Conservation (phyloP, 2,329 filamentous ascomycete species). For the Trichoderma guizhouense region DNA sequence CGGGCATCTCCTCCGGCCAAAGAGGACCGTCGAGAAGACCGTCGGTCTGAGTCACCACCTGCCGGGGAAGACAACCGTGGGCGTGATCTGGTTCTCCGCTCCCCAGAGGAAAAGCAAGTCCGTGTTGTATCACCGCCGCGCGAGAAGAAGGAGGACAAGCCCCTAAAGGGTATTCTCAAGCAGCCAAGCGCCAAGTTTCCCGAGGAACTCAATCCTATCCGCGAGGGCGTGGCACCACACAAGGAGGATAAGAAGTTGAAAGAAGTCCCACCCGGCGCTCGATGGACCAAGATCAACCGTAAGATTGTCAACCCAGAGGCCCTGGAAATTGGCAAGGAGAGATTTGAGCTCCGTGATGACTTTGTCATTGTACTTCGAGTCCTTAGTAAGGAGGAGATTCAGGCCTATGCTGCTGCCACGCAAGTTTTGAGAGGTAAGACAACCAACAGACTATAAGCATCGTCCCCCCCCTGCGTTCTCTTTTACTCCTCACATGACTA, state of each 20-base stretch:
- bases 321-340: conserved; percentile 79
- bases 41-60: conserved; percentile 19
- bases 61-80: conserved; percentile 37
- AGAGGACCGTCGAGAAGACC: conserved; percentile 21
- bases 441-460: conserved; percentile 6
- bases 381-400: conserved; percentile 82
- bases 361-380: conserved; percentile 92
- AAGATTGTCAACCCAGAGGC: conserved; percentile 87
- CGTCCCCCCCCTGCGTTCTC: neutral
- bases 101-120: conserved; percentile 46
- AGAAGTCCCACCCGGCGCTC: conserved; percentile 72
- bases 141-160: conserved; percentile 61
- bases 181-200: conserved; percentile 79
- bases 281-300: conserved; percentile 91
- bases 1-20: conserved; percentile 22
- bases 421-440: conserved; percentile 71
- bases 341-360: conserved; percentile 87
- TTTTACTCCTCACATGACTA: neutral
- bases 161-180: conserved; percentile 82
- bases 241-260: conserved; percentile 74
- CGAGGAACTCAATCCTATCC: conserved; percentile 75
- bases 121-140: conserved; percentile 71
- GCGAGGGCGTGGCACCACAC: conserved; percentile 89
- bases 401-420: conserved; percentile 79
- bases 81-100: conserved; percentile 37